These are phyloP conservation scores for Fraxinus quadrangulata DNA, from an alignment of 257 asterid species.

Conservation along the genomic window DNA sequence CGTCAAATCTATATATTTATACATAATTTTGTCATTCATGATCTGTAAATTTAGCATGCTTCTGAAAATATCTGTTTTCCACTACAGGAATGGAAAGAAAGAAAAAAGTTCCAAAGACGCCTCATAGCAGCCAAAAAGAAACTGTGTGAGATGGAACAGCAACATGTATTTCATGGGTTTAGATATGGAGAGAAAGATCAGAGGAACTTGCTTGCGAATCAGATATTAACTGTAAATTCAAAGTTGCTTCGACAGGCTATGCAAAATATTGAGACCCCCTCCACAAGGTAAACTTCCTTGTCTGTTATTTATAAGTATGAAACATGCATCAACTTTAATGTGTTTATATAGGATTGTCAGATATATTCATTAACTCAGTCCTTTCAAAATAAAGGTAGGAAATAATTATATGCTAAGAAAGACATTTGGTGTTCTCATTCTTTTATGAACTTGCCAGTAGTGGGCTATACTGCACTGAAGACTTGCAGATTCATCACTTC, in stretches of 20 bases:
- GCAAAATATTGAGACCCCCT: conserved; percentile 40
- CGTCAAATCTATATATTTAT: background rate
- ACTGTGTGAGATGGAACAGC: conserved; percentile 79
- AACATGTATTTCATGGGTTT: conserved; percentile 84
- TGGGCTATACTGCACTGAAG: background rate
- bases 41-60: conserved; percentile 7
- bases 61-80: conserved; percentile 26
- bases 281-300: conserved; percentile 50
- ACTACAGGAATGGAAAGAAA: conserved; percentile 94
- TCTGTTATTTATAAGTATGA: background rate
- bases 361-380: background rate
- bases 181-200: conserved; percentile 76
- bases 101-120: conserved; percentile 74
- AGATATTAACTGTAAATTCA: conserved; percentile 74
- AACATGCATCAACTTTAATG: conserved; percentile 7
- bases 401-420: background rate
- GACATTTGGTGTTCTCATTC: conserved; percentile 10
- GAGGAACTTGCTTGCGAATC: conserved; percentile 69
- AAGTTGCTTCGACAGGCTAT: conserved; percentile 71
- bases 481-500: background rate
- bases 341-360: conserved; percentile 7
- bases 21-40: background rate
- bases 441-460: conserved; percentile 2
- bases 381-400: background rate
- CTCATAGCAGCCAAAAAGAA: conserved; percentile 89